Base-by-base conservation (phyloP, 306 rosid genomes). In the Glycine tomentella region DNA sequence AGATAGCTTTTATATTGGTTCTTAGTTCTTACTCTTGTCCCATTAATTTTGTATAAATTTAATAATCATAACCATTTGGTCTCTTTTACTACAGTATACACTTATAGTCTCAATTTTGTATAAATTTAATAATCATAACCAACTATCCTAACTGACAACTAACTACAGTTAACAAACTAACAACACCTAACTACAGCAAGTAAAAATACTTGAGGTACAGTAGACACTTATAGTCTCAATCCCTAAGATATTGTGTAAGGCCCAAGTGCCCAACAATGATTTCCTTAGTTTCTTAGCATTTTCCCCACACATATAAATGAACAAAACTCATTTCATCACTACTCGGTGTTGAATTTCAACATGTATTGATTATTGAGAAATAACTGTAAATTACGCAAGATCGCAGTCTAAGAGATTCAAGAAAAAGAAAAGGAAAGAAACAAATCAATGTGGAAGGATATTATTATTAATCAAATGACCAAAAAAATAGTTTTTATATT, bases 231-330 rank as follows among this genome's bases (percentile, higher is more conserved):
- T 25, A 46, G 13, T 77, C 78, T n/a, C 51, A 58, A 78, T 71
- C 55, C 66, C 57, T 63, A 45, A 71, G 62, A 16, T 71, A 40
- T 74, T 40, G 55, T 66, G 49, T 13, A 64, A 53, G 17, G 63
- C 74, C 75, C 82, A 71, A 77, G 45, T 16, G 63, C 74, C 75
- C 82, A 71, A 77, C 11, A 44, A 16, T 72, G 53, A 44, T 42
- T n/a, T 50, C 72, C 31, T 62, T 14, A 12, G 44, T 62, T 38
- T 61, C 38, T 83, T 36, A 72, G 64, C 36, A 72, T 77, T 64
- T 70, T 64, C 63, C 86, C 10, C 70, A 62, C 15, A 33, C 15
- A 15, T 16, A 40, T 61, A 52, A 8, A 70, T 42, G 62, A 52
- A 25, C 15, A 50, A 51, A 71, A 48, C 79, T 25, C 75, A 9